Conservation (phyloP, 2,329 filamentous ascomycete species). For the Neopestalotiopsis rosae region DNA sequence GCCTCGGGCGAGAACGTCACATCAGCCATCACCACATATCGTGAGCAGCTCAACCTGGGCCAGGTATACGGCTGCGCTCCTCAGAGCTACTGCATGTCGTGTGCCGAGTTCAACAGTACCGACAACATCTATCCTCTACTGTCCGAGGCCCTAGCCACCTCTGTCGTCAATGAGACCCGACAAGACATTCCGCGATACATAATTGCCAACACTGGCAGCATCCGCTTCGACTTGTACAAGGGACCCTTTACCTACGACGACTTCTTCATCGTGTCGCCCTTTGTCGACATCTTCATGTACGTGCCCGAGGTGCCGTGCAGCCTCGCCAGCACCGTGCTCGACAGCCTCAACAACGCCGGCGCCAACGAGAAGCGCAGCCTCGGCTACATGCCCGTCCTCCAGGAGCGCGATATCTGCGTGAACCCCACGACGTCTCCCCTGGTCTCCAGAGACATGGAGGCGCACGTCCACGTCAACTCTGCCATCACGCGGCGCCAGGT, state of each 20-base stretch:
- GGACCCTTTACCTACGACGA: slow-evolving; percentile 64
- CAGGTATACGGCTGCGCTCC: slow-evolving; percentile 65
- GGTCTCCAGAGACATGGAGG: slow-evolving; percentile 18
- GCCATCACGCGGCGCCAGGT: slow-evolving; percentile 56
- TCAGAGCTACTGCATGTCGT: slow-evolving; percentile 62
- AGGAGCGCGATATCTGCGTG: slow-evolving; percentile 49
- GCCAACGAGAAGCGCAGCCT: slow-evolving; percentile 42
- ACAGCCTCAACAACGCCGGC: slow-evolving; percentile 48
- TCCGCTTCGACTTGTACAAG: slow-evolving; percentile 67
- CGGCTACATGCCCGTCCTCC: slow-evolving; percentile 37
- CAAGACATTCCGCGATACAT: slow-evolving; percentile 58
- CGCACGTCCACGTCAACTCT: slow-evolving; percentile 30
- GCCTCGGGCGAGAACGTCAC: slow-evolving; percentile 51
- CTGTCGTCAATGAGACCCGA: slow-evolving; percentile 58
- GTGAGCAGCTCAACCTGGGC: slow-evolving; percentile 60
- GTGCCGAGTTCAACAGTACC: slow-evolving; percentile 55
- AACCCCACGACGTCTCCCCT: slow-evolving; percentile 45
- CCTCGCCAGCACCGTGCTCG: slow-evolving; percentile 43
- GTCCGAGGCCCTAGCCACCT: slow-evolving; percentile 52
- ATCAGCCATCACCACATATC: slow-evolving; percentile 53
- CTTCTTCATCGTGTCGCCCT: slow-evolving; percentile 61
- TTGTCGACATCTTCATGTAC: slow-evolving; percentile 57
- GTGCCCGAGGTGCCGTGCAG: slow-evolving; percentile 57
- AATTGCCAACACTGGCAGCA: slow-evolving; percentile 63
- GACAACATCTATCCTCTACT: slow-evolving; percentile 62